These are phyloP conservation scores for Chrysopogon serrulatus DNA, from an alignment of 176 grass and related monocot genomes.

Conservation along the genomic window DNA sequence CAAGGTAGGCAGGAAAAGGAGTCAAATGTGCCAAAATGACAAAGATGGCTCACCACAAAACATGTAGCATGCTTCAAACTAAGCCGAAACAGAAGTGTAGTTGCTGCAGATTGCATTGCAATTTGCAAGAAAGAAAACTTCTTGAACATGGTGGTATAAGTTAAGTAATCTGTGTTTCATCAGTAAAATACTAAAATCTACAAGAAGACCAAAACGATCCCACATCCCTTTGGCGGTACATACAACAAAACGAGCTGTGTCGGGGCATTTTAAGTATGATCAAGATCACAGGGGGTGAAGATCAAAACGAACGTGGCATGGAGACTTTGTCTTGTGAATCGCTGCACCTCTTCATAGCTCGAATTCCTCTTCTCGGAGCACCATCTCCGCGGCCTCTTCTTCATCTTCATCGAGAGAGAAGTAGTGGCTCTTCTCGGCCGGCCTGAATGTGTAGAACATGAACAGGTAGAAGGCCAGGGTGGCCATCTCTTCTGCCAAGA, in stretches of 20 bases:
- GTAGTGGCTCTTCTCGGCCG: slow-evolving; percentile 64
- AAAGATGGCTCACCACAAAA: not conserved
- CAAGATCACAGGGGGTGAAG: slow-evolving; percentile 20
- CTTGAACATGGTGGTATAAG: slow-evolving; percentile 7
- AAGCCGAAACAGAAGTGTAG: not conserved
- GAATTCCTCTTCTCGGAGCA: slow-evolving; percentile 81
- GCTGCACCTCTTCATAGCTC: slow-evolving; percentile 53
- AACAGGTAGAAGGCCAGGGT: slow-evolving; percentile 73
- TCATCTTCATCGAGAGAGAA: slow-evolving; percentile 78
- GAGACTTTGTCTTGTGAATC: not conserved
- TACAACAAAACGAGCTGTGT: slow-evolving; percentile 16
- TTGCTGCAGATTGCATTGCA: slow-evolving; percentile 2
- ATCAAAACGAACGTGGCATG: slow-evolving; percentile 1
- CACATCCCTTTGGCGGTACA: slow-evolving; percentile 23
- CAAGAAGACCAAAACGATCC: slow-evolving; percentile 15
- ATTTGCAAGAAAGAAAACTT: slow-evolving; percentile 16
- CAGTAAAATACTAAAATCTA: slow-evolving; percentile 35
- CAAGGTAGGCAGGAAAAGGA: not conserved
- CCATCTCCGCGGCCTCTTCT: slow-evolving; percentile 72
- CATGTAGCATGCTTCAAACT: not conserved
- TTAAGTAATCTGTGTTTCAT: slow-evolving; percentile 21
- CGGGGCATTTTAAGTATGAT: slow-evolving; percentile 26
- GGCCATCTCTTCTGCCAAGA: slow-evolving; percentile 61
- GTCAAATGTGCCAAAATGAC: slow-evolving; percentile 20
- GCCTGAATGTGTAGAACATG: slow-evolving; percentile 96